phyloP scores from a whole-genome alignment of 108 stramenopile genomes.

The Skeletonema marinoi region DNA sequence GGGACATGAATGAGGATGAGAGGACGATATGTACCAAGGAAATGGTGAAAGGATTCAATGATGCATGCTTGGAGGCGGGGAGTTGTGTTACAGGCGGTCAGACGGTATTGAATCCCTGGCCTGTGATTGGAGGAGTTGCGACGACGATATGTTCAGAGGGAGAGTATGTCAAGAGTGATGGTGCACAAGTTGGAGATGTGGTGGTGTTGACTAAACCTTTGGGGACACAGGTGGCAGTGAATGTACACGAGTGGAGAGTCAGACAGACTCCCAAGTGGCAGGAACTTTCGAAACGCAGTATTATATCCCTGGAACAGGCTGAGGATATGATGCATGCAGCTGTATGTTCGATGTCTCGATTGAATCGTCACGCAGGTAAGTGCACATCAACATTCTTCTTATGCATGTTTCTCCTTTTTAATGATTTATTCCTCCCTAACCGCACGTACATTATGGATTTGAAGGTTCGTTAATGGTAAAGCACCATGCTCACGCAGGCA shows the following conservation, averaged over 20 bases:
- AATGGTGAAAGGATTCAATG: conserved; percentile 84
- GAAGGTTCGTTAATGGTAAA: conserved; percentile 36
- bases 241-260: conserved; percentile 83
- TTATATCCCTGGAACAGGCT: conserved; percentile 35
- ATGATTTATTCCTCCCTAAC: not conserved
- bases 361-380: conserved; percentile 60
- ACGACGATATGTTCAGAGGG: conserved; percentile 71
- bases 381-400: not conserved
- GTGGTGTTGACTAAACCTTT: conserved; percentile 85
- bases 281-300: conserved; percentile 23
- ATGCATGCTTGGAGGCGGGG: conserved; percentile 75
- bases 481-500: conserved; percentile 71
- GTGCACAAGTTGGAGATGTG: conserved; percentile 73
- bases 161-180: conserved; percentile 77
- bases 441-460: not conserved
- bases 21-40: conserved; percentile 78
- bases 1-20: conserved; percentile 70
- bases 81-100: conserved; percentile 85
- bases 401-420: not conserved
- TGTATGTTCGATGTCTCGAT: conserved; percentile 75
- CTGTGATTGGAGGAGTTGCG: conserved; percentile 87
- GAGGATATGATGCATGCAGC: conserved; percentile 86
- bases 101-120: conserved; percentile 90
- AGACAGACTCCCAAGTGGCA: conserved; percentile 30
- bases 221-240: conserved; percentile 88